Evolutionary conservation across 2,329 filamentous ascomycete species (phyloP).

Genomic region (Botrytis aclada): DNA sequence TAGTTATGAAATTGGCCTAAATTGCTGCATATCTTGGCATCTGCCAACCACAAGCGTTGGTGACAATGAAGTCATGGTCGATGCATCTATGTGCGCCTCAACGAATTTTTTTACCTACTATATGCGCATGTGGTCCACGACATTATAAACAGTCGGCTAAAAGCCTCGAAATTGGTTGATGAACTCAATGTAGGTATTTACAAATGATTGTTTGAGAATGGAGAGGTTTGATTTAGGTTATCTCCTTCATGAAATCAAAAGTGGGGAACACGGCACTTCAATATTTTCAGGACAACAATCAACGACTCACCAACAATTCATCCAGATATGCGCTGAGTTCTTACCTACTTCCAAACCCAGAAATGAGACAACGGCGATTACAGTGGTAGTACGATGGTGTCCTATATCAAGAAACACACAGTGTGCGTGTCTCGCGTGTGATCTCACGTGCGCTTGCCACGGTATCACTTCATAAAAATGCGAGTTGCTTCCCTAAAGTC

Average conservation of each 20-base stretch:
- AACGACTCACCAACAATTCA: not conserved
- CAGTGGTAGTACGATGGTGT: too few species aligned
- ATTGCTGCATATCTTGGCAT: not conserved
- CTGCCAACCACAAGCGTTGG: not conserved
- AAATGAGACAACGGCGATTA: too few species aligned
- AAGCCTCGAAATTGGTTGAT: not conserved
- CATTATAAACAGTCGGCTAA: not conserved
- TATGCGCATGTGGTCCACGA: not conserved
- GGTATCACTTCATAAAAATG: not conserved
- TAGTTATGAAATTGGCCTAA: not conserved
- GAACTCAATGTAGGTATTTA: too few species aligned
- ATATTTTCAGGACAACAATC: not conserved
- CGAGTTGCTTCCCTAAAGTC: not conserved
- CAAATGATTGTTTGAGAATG: not conserved
- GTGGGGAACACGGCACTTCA: not conserved
- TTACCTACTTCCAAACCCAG: not conserved
- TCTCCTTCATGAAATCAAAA: not conserved
- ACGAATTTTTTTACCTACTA: too few species aligned
- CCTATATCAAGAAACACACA: too few species aligned
- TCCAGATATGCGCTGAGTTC: not conserved
- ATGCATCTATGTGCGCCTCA: not conserved
- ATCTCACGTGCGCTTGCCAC: not conserved
- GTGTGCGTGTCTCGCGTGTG: not conserved
- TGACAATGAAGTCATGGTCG: not conserved
- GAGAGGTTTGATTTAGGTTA: not conserved